A percentile compares a stretch with the other conserved stretches of the same genome.
These are phyloP conservation scores for Pestalotiopsis sp. DNA, from an alignment of 2,329 filamentous ascomycete species.

Conservation along the genomic window DNA sequence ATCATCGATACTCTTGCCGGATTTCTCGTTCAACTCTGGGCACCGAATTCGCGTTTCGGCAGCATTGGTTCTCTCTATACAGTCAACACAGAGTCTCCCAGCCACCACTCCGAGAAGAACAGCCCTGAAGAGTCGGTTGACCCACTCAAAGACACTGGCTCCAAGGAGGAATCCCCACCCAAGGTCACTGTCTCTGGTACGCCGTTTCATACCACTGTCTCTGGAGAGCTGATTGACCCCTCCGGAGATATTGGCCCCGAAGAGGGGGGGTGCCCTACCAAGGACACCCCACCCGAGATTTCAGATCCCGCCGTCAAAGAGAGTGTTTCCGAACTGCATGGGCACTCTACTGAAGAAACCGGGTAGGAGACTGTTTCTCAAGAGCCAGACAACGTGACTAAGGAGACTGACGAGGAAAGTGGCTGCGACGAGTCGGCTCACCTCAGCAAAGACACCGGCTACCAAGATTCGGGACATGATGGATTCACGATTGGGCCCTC, in stretches of 20 bases:
- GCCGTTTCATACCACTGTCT: no score
- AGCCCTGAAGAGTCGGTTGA: background rate
- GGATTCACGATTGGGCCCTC: background rate
- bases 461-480: background rate
- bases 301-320: no score
- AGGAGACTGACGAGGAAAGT: background rate
- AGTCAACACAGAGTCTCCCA: background rate
- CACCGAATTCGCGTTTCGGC: background rate
- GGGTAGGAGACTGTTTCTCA: background rate
- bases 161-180: no score
- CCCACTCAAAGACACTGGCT: background rate
- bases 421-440: background rate
- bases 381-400: background rate
- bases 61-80: conserved; percentile 7
- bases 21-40: conserved; percentile 4
- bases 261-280: no score
- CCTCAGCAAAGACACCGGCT: background rate
- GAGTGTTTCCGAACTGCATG: no score
- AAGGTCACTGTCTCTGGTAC: no score
- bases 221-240: no score
- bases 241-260: no score
- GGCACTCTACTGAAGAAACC: no score
- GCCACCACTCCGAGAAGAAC: background rate
- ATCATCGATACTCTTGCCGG: conserved; percentile 1
- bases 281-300: no score